Base-by-base conservation (phyloP, 768 basidiomycete genomes). In the Pleurotus pulmonarius region DNA sequence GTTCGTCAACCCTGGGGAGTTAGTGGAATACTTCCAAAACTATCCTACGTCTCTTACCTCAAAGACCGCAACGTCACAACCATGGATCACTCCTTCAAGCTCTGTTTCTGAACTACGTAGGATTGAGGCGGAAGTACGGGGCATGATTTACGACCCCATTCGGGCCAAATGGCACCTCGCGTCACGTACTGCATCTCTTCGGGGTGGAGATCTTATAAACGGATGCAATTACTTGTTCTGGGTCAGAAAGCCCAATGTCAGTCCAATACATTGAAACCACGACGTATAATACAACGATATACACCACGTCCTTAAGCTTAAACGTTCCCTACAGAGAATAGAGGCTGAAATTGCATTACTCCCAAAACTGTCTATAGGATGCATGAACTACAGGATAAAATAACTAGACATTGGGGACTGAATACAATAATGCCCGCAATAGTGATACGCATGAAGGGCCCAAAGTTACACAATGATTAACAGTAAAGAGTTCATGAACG, bases 181-280 rank as follows among this genome's bases (percentile, higher is more conserved):
- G 56, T 81, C 87, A 4, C 75, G 86, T 38, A 75, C 76, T 15
- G 79, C 80, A 6, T 75, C 76, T 18, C 78, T 80, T 7, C 73
- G 73, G 72, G 81, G 80, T 20, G 77, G 84, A 49, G 68, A 77
- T 40, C 75, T 77, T 53, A 75, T 84, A 52, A 69, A 76, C 40
- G 75, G 76, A 53, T 89, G 85, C 65, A 94, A 90, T 64, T 94
- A 94, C 69, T 59, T 94, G 60, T 92, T 94, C 69, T 94, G 92
- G 91, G 87, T 86, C n/a, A 77, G 91, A 22, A 89, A 85, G 60
- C 89, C 92, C 20, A 58, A 48, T 34, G 29, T 8, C 11, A 34
- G 7, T 34, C 29, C 29, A 34, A 4, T 11, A 11, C 9, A 34
- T 9, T 34, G 29, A 34, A 11, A 34, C 29, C 29, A 34, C 29